Conservation (phyloP, 176 grass and related monocot genomes). For the Elymus sibiricus region DNA sequence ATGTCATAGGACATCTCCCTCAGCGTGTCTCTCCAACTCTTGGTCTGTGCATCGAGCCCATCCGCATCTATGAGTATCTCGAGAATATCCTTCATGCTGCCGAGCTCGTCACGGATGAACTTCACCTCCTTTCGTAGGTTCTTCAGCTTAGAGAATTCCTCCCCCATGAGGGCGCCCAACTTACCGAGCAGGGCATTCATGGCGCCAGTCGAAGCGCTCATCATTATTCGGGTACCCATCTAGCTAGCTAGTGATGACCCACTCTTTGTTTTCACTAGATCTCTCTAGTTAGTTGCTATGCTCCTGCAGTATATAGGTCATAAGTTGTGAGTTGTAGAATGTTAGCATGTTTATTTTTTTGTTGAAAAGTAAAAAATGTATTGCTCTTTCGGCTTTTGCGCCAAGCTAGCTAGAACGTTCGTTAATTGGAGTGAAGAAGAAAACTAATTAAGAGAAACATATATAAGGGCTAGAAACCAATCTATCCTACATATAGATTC, state of each 20-base stretch:
- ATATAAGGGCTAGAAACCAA: too few relatives aligned
- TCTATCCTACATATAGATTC: too few relatives aligned
- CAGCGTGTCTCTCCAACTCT: background rate
- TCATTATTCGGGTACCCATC: background rate
- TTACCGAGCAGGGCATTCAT: background rate
- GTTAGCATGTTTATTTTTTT: too few relatives aligned
- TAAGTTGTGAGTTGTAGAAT: too few relatives aligned
- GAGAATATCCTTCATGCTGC: background rate
- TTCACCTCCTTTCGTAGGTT: background rate
- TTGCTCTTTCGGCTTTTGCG: too few relatives aligned
- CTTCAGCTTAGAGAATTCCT: slow-evolving; percentile 8
- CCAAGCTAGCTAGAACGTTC: too few relatives aligned
- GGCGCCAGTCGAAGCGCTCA: background rate
- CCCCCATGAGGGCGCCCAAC: background rate
- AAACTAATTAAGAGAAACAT: too few relatives aligned
- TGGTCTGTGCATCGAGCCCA: slow-evolving; percentile 1
- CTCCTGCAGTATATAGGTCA: too few relatives aligned
- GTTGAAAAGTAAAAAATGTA: too few relatives aligned
- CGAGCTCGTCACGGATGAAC: background rate
- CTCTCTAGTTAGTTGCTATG: too few relatives aligned
- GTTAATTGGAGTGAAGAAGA: too few relatives aligned
- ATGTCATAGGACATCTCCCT: slow-evolving; percentile 14
- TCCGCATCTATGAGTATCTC: background rate
- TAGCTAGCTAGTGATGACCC: background rate
- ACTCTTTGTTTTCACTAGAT: background rate